Base-by-base conservation (phyloP, 2,329 filamentous ascomycete genomes). In the Macrophomina pseudophaseolina region DNA sequence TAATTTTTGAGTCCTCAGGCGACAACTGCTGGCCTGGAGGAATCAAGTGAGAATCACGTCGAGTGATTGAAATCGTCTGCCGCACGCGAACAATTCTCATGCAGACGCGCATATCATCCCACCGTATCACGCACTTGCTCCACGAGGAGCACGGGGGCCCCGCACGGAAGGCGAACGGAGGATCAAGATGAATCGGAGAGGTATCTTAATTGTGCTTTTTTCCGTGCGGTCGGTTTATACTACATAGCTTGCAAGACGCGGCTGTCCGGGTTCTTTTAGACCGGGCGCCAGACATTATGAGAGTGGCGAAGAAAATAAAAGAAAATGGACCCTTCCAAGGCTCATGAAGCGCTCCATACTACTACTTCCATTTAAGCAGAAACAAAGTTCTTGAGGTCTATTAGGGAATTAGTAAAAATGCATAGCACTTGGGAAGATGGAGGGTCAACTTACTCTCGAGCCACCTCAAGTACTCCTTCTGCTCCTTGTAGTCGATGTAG, bases 401-500 rank as follows among this genome's bases (percentile, higher is more conserved):
- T 52, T 58, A 65, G 59, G 42, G 18, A 12, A 68, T 77, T 72
- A 76, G 73, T 44, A 8, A 18, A 30, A 2, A 9, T 12, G 8
- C 35, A 35, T 48, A 49, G 14, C 8, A 46, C 11, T 6, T n/a
- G 28, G 32, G 38, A n/a, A 1, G 11, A 38, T 38, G 2, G 23
- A 12, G 16, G 30, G 14, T 16, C 2, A 16, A 75, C 75, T 72
- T 71, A 77, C 74, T 88, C 80, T 89, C 87, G 79, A 99, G 84
- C 95, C 96, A 99, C 71, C 86, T 83, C 69, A 96, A 83, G 81
- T 99, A 99, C 86, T 99, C 95, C 82, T 89, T 91, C 88, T 98
- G 94, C 88, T 99, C 95, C 90, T 99, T 99, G 82, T 91, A 88
- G 78, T 98, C 93, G 76, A 98, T 94, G 83, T 97, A 99, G 79